Conservation (phyloP, 2,329 filamentous ascomycete species). For the Ramularia endophylla region DNA sequence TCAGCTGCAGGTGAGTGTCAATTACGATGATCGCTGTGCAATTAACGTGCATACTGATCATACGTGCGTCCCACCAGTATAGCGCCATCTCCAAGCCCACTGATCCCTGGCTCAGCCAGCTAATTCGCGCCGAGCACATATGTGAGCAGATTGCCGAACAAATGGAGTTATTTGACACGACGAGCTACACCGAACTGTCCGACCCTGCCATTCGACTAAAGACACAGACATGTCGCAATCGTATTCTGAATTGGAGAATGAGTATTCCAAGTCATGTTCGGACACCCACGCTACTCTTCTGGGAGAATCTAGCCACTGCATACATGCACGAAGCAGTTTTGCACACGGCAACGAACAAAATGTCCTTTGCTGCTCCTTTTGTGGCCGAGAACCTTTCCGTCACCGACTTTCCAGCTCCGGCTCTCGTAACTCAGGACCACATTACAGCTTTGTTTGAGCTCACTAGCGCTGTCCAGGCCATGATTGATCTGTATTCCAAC, state of each 20-base stretch:
- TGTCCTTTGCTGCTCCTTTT: slow-evolving; percentile 26
- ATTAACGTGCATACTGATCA: too few relatives aligned
- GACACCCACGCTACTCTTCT: slow-evolving; percentile 16
- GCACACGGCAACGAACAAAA: slow-evolving; percentile 27
- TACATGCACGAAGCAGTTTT: slow-evolving; percentile 27
- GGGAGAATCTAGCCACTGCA: slow-evolving; percentile 22
- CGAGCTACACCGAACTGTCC: slow-evolving; percentile 14
- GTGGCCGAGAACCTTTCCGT: slow-evolving; percentile 23
- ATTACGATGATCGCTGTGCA: too few relatives aligned
- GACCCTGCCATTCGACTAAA: slow-evolving; percentile 15
- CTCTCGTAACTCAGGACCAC: slow-evolving; percentile 18
- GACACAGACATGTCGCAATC: slow-evolving; percentile 18
- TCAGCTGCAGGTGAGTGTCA: slow-evolving; percentile 3
- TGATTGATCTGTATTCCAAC: slow-evolving; percentile 18
- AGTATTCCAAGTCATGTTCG: slow-evolving; percentile 16
- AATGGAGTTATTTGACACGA: slow-evolving; percentile 14
- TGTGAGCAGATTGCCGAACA: slow-evolving; percentile 19
- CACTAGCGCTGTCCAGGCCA: slow-evolving; percentile 16
- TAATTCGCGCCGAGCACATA: slow-evolving; percentile 21
- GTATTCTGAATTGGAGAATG: slow-evolving; percentile 22
- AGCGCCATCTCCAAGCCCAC: slow-evolving; percentile 6
- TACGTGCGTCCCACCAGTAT: slow-evolving; percentile 9
- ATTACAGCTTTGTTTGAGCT: slow-evolving; percentile 21
- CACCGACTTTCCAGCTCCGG: slow-evolving; percentile 24
- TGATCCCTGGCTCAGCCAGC: slow-evolving; percentile 22